A percentile compares a stretch with the other conserved stretches of the same genome.
Evolutionary conservation across 768 basidiomycete species (phyloP).

Genomic region (Boletales sp.): DNA sequence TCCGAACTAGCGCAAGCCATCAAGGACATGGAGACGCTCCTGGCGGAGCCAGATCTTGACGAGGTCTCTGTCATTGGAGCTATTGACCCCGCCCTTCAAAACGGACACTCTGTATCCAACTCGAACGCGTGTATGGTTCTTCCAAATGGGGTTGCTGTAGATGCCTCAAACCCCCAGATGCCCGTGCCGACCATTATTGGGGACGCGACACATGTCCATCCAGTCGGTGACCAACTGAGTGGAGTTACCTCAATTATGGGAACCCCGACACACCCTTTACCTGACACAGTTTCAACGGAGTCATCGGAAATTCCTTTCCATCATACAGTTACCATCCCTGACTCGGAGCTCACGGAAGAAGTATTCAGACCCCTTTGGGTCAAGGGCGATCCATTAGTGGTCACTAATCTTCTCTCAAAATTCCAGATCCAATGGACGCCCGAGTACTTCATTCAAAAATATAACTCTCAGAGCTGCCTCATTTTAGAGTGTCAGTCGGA

Average conservation of each 20-base stretch:
- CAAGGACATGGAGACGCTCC: constrained; percentile 60
- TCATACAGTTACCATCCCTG: constrained; percentile 42
- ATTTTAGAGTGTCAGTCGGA: constrained; percentile 85
- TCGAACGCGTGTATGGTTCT: background rate
- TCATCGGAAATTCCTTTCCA: constrained; percentile 42
- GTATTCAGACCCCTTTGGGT: constrained; percentile 71
- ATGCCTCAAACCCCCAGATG: constrained; percentile 2
- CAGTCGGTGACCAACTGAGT: constrained; percentile 6
- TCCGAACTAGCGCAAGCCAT: constrained; percentile 64
- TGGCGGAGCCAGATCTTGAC: constrained; percentile 33
- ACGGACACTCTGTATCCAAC: constrained; percentile 5
- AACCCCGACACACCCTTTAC: constrained; percentile 3
- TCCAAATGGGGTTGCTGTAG: constrained; percentile 12
- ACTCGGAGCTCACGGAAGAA: constrained; percentile 50
- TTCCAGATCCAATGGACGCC: constrained; percentile 80
- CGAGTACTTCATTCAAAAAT: constrained; percentile 69
- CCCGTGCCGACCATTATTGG: constrained; percentile 2
- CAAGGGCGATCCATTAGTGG: constrained; percentile 72
- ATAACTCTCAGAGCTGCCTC: constrained; percentile 59
- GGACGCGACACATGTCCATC: constrained; percentile 6
- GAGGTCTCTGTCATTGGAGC: constrained; percentile 18
- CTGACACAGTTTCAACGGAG: constrained; percentile 6
- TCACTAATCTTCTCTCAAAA: constrained; percentile 58
- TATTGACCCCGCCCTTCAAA: constrained; percentile 30
- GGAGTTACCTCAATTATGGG: constrained; percentile 2